Percentiles rank a stretch among this genome's conserved stretches.
Conservation (phyloP, 148 eudicot species). For the Persicaria tinctoria region DNA sequence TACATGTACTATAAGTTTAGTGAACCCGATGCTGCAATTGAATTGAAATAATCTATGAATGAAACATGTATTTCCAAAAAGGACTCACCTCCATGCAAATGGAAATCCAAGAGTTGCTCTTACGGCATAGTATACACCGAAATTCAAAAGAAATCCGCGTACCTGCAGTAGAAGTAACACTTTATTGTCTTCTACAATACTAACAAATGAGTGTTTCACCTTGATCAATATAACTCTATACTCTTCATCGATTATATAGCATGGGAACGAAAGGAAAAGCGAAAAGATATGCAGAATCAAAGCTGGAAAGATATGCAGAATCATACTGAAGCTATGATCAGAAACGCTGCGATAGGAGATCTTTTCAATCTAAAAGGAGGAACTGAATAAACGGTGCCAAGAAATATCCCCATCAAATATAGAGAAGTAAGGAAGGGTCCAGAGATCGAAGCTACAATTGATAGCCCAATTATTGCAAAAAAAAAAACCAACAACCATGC, state of each 20-base stretch:
- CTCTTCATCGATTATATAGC: not conserved
- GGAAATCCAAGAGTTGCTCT: slow-evolving; percentile 89
- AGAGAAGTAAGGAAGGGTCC: slow-evolving; percentile 87
- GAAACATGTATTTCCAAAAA: not conserved
- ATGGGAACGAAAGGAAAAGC: not conserved
- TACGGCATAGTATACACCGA: slow-evolving; percentile 94
- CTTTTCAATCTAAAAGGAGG: slow-evolving; percentile 96
- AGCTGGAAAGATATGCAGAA: no score
- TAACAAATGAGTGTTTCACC: not conserved
- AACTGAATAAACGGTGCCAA: slow-evolving; percentile 96
- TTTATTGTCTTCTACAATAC: slow-evolving; percentile 2
- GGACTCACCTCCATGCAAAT: slow-evolving; percentile 82
- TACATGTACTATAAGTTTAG: not conserved
- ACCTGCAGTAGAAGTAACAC: slow-evolving; percentile 46
- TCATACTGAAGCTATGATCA: slow-evolving; percentile 84
- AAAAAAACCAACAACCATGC: slow-evolving; percentile 82
- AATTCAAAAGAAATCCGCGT: slow-evolving; percentile 92
- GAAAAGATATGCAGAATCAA: slow-evolving; percentile 6
- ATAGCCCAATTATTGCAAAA: slow-evolving; percentile 71
- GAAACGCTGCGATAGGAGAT: slow-evolving; percentile 88
- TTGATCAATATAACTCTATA: not conserved
- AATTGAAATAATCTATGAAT: not conserved
- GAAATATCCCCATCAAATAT: slow-evolving; percentile 80
- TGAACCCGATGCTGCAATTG: not conserved
- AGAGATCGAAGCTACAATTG: slow-evolving; percentile 65